Evolutionary conservation across 208 protist genomes (phyloP), one percentile per base, ranked within the genome.

Genomic region (Balamuthia mandrillaris): DNA sequence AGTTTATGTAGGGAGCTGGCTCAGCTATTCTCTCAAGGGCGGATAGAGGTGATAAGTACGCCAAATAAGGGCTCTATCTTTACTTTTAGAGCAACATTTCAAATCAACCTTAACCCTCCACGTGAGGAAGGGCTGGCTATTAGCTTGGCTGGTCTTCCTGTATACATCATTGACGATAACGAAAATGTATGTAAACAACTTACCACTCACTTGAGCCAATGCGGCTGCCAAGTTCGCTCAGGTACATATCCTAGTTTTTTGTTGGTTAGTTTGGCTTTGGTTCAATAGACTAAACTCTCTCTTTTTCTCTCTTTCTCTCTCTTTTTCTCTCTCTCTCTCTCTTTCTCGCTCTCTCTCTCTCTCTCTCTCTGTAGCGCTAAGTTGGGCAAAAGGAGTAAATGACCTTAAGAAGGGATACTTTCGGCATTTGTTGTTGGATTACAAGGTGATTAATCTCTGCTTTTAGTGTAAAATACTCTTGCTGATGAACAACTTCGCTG

Each of bases 91-190:
- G n/a, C n/a, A n/a, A n/a, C n/a, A n/a, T n/a, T n/a, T n/a, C n/a
- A n/a, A n/a, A n/a, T n/a, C n/a, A n/a, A n/a, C n/a, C n/a, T n/a
- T n/a, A n/a, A n/a, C n/a, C n/a, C n/a, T n/a, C n/a, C n/a, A n/a
- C n/a, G n/a, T n/a, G n/a, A n/a, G n/a, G n/a, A n/a, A n/a, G n/a
- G n/a, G n/a, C n/a, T n/a, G n/a, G n/a, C n/a, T n/a, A n/a, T n/a
- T n/a, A n/a, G n/a, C n/a, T n/a, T n/a, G n/a, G n/a, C n/a, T n/a
- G 49, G 72, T 39, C 61, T 81, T 35, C 72, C 72, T 3, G 45
- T 81, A 16, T 81, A 81, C 33, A 44, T 81, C 29, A 81, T 81
- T 51, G 72, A 81, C 52, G 52, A 81, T 31, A 81, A 81, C 72
- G 37, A 47, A 61, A 12, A 81, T 14, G 52, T 81, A 33, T 61